A percentile compares a stretch with the other conserved stretches of the same genome.
phyloP scores from a whole-genome alignment of 495 filamentous ascomycete genomes.

The Hypoxylon subgilvum region DNA sequence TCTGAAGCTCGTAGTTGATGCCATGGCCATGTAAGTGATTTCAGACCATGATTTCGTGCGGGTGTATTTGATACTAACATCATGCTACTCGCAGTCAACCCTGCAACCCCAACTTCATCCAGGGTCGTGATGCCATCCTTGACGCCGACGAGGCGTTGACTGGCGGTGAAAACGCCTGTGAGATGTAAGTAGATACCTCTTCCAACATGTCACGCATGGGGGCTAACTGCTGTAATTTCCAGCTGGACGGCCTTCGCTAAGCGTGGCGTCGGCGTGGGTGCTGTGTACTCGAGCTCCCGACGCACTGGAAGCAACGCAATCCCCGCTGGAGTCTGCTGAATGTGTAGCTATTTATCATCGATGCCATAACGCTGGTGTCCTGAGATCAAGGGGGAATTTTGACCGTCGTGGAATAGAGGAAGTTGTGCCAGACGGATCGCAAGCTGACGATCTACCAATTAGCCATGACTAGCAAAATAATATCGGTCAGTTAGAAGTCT shows the following conservation, averaged over 20 bases:
- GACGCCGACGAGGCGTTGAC: slow-evolving; percentile 59
- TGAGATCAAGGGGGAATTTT: not conserved
- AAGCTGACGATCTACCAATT: not conserved
- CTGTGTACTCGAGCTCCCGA: slow-evolving; percentile 31
- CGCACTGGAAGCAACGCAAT: slow-evolving; percentile 41
- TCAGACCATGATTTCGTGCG: too few relatives aligned
- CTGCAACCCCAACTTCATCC: slow-evolving; percentile 58
- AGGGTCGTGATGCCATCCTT: slow-evolving; percentile 58
- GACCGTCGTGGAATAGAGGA: not conserved
- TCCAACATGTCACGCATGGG: not conserved
- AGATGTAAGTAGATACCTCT: slow-evolving; percentile 40
- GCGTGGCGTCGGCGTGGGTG: slow-evolving; percentile 52
- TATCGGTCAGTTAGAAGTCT: not conserved
- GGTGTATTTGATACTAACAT: slow-evolving; percentile 3
- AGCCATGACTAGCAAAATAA: not conserved
- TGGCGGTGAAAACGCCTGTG: slow-evolving; percentile 56
- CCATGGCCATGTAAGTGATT: slow-evolving; percentile 52
- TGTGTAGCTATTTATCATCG: not conserved
- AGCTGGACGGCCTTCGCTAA: slow-evolving; percentile 60
- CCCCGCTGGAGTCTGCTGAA: slow-evolving; percentile 40
- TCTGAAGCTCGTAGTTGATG: slow-evolving; percentile 60
- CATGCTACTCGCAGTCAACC: slow-evolving; percentile 46
- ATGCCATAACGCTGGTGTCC: not conserved
- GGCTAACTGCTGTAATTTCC: slow-evolving; percentile 1
- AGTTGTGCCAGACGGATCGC: not conserved